Percentiles rank a stretch among this genome's conserved stretches.
Evolutionary conservation across 257 asterid species (phyloP).

Genomic region (Solanum acaule): DNA sequence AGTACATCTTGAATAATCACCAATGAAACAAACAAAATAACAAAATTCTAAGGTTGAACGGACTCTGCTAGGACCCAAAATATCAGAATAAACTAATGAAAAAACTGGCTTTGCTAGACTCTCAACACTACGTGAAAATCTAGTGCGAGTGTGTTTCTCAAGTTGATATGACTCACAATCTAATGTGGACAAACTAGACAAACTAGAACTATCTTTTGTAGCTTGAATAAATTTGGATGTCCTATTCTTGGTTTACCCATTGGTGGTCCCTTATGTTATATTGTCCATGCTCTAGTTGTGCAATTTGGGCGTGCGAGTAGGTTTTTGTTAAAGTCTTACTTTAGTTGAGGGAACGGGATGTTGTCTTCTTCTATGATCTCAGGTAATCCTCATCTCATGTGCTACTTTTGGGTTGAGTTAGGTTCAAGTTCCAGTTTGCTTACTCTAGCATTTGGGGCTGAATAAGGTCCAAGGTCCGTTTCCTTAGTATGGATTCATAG

Average conservation of each 20-base stretch:
- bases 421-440: background rate
- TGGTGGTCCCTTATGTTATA: background rate
- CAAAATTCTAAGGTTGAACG: background rate
- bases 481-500: background rate
- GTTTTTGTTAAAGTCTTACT: background rate
- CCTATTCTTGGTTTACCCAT: background rate
- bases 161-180: background rate
- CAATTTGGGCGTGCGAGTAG: background rate
- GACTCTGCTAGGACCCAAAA: background rate
- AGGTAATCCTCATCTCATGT: background rate
- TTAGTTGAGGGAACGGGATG: background rate
- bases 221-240: background rate
- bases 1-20: background rate
- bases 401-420: background rate
- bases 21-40: background rate
- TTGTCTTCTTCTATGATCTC: background rate
- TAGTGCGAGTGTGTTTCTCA: background rate
- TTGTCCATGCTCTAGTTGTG: background rate
- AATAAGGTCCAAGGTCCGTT: background rate
- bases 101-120: background rate
- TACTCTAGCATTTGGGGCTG: background rate
- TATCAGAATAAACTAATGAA: background rate
- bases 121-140: background rate
- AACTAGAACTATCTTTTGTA: background rate
- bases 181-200: background rate